Evolutionary conservation across 371 early-diverging fungal genomes (phyloP), one percentile per base, ranked within the genome.

Genomic region (Mucor irregularis): DNA sequence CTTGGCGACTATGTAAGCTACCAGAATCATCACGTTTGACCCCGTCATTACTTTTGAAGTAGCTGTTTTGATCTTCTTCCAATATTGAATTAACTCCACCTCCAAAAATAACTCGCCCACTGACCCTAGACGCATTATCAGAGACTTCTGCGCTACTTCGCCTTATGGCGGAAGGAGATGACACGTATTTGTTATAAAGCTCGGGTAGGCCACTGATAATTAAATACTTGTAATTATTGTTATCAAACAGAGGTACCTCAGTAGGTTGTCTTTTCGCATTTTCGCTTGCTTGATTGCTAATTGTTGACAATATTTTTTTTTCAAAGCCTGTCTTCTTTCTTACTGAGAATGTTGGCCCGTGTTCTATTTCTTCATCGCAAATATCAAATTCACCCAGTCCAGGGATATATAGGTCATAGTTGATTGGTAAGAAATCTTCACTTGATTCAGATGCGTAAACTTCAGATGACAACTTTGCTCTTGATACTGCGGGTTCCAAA

Each of bases 191-290:
- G 30, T 60, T 64, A 29, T 56, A 53, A 11, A 82, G 60, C 11
- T 86, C 85, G 39, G 78, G 74, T 6, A 83, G 57, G 7, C 87
- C 85, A 28, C 82, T 75, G 22, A 84, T 64, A 21, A 86, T 39
- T 24, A 82, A 45, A 49, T 76, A 83, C 4, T 69, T 72, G 5
- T 62, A 56, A 31, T 71, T 69, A 30, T 53, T 37, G 25, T 55
- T 24, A 38, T 55, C 38, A 33, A 39, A 50, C 4, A 24, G 43
- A 6, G 61, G 46, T 3, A 52, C 40, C 37, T 54, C 54, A n/a
- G 19, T n/a, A 28, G 19, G 13, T 10, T 30, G n/a, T 45, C n/a
- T 39, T 49, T 38, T 43, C 13, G 3, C 33, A 4, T 34, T 43
- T 48, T 11, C 14, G 5, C 16, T 49, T 39, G 6, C 22, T 24